Evolutionary conservation across 2,329 filamentous ascomycete species (phyloP).

Genomic region (Calonectria pseudoturangicola): DNA sequence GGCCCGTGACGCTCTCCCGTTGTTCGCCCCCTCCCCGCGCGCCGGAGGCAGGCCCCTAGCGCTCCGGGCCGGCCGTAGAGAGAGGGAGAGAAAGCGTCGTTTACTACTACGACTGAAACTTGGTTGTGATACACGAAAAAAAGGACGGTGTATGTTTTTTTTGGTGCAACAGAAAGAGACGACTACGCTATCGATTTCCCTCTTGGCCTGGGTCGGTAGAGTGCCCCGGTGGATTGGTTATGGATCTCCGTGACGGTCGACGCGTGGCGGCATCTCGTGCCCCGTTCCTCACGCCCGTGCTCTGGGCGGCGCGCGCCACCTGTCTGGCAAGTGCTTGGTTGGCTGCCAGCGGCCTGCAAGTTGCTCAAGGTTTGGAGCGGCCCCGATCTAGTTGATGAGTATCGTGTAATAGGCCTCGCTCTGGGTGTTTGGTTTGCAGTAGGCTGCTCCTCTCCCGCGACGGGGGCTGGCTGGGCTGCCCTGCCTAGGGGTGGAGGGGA

Average conservation of each 20-base stretch:
- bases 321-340: slow-evolving; percentile 18
- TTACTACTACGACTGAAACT: neutral
- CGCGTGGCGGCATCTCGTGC: slow-evolving; percentile 38
- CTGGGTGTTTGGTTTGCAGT: slow-evolving; percentile 19
- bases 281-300: slow-evolving; percentile 19
- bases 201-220: neutral
- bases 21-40: slow-evolving; percentile 17
- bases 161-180: neutral
- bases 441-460: slow-evolving; percentile 22
- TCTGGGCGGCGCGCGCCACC: slow-evolving; percentile 11
- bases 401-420: slow-evolving; percentile 23
- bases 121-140: neutral
- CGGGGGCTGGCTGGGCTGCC: slow-evolving; percentile 15
- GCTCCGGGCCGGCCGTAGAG: slow-evolving; percentile 2
- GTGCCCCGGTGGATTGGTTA: slow-evolving; percentile 32
- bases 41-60: slow-evolving; percentile 7
- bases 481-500: neutral
- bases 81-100: neutral
- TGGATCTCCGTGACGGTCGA: slow-evolving; percentile 29
- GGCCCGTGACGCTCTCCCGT: slow-evolving; percentile 38
- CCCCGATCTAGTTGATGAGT: slow-evolving; percentile 17
- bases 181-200: slow-evolving; percentile 20
- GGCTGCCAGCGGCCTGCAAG: slow-evolving; percentile 6
- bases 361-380: slow-evolving; percentile 7
- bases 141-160: neutral